Evolutionary conservation across 2,329 filamentous ascomycete genomes (phyloP), one percentile per base, ranked within the genome.

Genomic region (Ophiostoma quercus): DNA sequence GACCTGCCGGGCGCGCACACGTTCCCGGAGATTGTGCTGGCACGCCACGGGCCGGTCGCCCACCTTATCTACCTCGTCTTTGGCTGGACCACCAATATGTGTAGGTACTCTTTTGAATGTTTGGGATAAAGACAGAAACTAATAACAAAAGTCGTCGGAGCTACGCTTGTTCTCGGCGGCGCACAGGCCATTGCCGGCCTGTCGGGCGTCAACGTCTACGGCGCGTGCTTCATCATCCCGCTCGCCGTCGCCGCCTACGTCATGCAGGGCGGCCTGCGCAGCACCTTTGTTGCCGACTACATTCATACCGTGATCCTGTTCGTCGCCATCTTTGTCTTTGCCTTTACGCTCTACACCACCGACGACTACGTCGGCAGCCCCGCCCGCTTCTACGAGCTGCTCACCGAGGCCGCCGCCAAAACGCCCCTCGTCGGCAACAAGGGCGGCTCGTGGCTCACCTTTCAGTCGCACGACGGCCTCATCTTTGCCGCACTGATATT

Each of bases 201-300:
- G 22, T 79, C 79, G 2, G 80, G 79, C 4, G 77, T 82, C 67
- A 80, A 81, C 62, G 77, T 81, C 37, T 81, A 81, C 69, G 80
- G 75, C 0, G 79, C 80, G 0, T 78, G 75, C 67, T 81, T 80
- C 69, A 74, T 81, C 22, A 57, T 57, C 11, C 51, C 51, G 9
- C 51, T 57, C 7, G 51, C 51, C 16, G 51, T 57, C 14, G 77
- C 75, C 1, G 78, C 76, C 1, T 82, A 82, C 71, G 79, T 81
- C 3, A 77, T 81, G 68, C 76, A 76, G 1, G 80, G 80, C 25
- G 80, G 79, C 2, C 71, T 82, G 66, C 75, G 79, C 2, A 77
- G 76, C 51, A 57, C 51, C 25, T 81, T 81, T 60, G 79, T 80
- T 62, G 78, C 78, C 14, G 80, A 81, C 70, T 82, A 81, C 69